These are phyloP conservation scores for Rhodotorula diobovata DNA, from an alignment of 768 basidiomycete genomes.

Conservation along the genomic window DNA sequence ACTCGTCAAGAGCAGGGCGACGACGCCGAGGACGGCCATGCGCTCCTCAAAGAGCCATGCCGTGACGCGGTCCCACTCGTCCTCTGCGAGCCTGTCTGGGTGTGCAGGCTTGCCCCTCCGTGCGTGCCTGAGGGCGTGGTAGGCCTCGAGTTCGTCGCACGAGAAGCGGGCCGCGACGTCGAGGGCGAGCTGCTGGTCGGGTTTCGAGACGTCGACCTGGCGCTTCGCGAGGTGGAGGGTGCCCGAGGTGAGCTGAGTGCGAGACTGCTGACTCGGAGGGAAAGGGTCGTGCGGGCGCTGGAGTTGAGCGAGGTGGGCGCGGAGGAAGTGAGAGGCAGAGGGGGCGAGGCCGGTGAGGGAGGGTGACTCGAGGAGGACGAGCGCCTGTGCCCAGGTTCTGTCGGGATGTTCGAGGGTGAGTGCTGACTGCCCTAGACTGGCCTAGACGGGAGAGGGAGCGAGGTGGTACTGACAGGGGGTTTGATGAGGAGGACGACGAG, in stretches of 20 bases:
- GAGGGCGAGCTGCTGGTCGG: constrained; percentile 64
- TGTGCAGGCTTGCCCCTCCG: constrained; percentile 46
- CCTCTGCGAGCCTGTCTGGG: constrained; percentile 53
- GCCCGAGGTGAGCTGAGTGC: neutral
- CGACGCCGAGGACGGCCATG: constrained; percentile 62
- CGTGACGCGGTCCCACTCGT: constrained; percentile 66
- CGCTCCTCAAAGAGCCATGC: constrained; percentile 76
- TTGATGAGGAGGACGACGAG: neutral
- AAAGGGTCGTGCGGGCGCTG: constrained; percentile 23
- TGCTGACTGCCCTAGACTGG: neutral
- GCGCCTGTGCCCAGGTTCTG: constrained; percentile 19
- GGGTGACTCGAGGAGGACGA: constrained; percentile 20
- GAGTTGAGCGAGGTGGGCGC: constrained; percentile 14
- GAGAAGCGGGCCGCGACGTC: constrained; percentile 68
- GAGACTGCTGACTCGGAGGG: neutral
- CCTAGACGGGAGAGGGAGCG: neutral
- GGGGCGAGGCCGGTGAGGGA: neutral
- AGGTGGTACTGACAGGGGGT: neutral
- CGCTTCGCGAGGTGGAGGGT: constrained; percentile 50
- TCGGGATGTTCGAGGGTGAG: neutral
- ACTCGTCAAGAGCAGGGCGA: constrained; percentile 66
- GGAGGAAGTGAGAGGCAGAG: constrained; percentile 19
- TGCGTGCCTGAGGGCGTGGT: constrained; percentile 55
- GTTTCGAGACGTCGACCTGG: constrained; percentile 56
- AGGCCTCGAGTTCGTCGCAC: constrained; percentile 75